These are phyloP conservation scores for Marchantia paleacea DNA, from an alignment of 225 moss, liverwort and hornwort genomes.

Conservation along the genomic window DNA sequence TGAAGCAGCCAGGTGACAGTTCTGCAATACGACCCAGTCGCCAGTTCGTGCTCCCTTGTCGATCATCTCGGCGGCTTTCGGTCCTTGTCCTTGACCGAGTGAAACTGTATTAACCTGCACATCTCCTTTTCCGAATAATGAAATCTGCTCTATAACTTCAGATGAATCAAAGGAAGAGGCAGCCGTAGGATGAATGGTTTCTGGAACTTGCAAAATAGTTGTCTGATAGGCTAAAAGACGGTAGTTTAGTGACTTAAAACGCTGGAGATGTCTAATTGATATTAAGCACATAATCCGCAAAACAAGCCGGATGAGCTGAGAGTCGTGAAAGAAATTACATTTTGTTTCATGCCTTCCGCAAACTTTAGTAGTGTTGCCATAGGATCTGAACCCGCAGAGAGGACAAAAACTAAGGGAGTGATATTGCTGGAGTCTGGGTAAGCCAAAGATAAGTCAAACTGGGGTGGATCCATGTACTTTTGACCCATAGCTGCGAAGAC, in stretches of 20 bases:
- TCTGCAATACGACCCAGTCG: conserved; percentile 70
- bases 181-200: no score
- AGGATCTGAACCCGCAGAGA: conserved; percentile 71
- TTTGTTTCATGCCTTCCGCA: conserved; percentile 55
- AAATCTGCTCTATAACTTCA: no score
- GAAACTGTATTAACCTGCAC: conserved; percentile 64
- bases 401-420: conserved; percentile 58
- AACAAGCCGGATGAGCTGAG: not conserved
- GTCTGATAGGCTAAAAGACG: not conserved
- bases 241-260: not conserved
- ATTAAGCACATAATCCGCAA: no score
- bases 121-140: not conserved
- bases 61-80: conserved; percentile 68
- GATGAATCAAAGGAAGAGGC: no score
- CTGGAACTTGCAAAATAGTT: not conserved
- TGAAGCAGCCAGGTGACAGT: conserved; percentile 69
- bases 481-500: conserved; percentile 59
- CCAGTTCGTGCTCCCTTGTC: conserved; percentile 54
- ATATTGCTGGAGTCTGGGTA: conserved; percentile 52
- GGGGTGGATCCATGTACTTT: conserved; percentile 62
- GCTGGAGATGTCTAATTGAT: not conserved
- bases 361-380: conserved; percentile 68
- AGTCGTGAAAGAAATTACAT: conserved; percentile 26
- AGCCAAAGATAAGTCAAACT: conserved; percentile 54
- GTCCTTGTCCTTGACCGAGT: conserved; percentile 69